These are phyloP conservation scores for Venustampulla echinocandica DNA, from an alignment of 495 filamentous ascomycete genomes.

Conservation along the genomic window DNA sequence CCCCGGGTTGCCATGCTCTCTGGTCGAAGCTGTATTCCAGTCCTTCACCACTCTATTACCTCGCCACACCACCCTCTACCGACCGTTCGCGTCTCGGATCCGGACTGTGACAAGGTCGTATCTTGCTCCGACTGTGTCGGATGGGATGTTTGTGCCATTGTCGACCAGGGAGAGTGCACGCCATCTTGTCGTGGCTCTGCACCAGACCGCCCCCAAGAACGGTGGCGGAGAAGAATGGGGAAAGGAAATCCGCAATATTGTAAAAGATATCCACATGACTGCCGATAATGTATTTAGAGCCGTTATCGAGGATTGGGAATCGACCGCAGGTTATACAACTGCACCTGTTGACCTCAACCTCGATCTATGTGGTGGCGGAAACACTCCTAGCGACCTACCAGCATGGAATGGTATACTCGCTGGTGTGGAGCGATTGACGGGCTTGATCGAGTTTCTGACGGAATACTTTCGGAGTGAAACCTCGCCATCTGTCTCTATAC, in stretches of 20 bases:
- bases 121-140: constrained; percentile 47
- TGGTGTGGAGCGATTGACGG: constrained; percentile 58
- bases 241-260: constrained; percentile 46
- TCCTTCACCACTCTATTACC: constrained; percentile 61
- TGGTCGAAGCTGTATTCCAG: constrained; percentile 54
- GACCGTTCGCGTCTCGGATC: constrained; percentile 62
- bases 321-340: constrained; percentile 35
- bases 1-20: constrained; percentile 28
- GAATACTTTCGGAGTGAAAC: constrained; percentile 45
- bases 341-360: constrained; percentile 28
- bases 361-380: constrained; percentile 36
- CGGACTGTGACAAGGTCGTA: constrained; percentile 46
- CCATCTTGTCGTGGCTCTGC: constrained; percentile 55
- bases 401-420: constrained; percentile 62
- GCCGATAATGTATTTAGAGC: constrained; percentile 67
- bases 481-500: constrained; percentile 49
- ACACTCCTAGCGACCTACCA: constrained; percentile 42
- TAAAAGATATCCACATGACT: constrained; percentile 56
- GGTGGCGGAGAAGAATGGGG: constrained; percentile 65
- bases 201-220: constrained; percentile 69
- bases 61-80: constrained; percentile 68
- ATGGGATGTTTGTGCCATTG: constrained; percentile 35
- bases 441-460: constrained; percentile 51
- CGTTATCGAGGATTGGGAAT: constrained; percentile 70
- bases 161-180: constrained; percentile 44